A percentile compares a stretch with the other conserved stretches of the same genome.
phyloP scores from a whole-genome alignment of 257 asterid species.

The Dorcoceras hygrometricum region DNA sequence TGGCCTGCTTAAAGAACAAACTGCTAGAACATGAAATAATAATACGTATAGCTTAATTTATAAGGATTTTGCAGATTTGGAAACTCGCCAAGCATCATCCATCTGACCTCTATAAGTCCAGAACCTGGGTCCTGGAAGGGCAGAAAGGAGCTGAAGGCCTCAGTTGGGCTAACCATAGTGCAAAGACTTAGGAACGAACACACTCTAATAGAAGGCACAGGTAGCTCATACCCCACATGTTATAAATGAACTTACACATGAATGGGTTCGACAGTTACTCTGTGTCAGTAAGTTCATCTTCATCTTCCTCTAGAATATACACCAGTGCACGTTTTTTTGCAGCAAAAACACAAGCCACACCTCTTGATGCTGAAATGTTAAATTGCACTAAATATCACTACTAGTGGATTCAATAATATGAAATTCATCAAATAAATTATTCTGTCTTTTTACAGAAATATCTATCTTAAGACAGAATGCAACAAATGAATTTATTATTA shows the following conservation, averaged over 20 bases:
- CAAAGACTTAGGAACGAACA: not conserved
- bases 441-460: conserved; percentile 4
- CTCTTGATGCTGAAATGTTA: conserved; percentile 77
- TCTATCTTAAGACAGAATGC: not conserved
- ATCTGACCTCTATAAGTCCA: too few relatives aligned
- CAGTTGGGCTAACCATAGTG: not conserved
- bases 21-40: not conserved
- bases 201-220: not conserved
- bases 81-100: not conserved
- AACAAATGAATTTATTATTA: not conserved
- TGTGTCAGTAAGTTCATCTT: conserved; percentile 68
- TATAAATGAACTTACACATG: not conserved
- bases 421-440: not conserved
- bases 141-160: not conserved
- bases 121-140: too few relatives aligned
- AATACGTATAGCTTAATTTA: not conserved
- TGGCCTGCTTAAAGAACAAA: not conserved
- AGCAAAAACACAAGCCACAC: conserved; percentile 84
- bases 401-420: not conserved
- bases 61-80: not conserved
- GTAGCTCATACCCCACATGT: conserved; percentile 3
- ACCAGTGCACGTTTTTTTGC: conserved; percentile 85
- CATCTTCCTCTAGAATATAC: conserved; percentile 93
- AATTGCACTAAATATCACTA: conserved; percentile 16
- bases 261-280: conserved; percentile 34